Conservation (phyloP, 75 land plant species). For the Selaginella tamariscina region DNA sequence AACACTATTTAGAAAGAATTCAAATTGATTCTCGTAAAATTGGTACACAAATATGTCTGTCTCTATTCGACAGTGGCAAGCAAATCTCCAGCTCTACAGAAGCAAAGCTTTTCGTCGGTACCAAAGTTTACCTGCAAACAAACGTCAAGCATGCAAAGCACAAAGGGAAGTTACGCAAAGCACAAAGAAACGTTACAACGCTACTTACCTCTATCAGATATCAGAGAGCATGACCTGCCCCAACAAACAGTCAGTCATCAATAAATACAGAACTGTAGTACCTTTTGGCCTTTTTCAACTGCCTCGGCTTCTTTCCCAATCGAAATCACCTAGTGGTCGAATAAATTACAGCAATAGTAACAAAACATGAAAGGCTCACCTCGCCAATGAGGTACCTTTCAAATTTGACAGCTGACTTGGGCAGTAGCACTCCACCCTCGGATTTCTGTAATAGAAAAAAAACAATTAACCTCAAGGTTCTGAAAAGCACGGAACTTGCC, state of each 20-base stretch:
- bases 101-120: conserved; percentile 44
- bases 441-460: conserved; percentile 42
- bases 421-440: conserved; percentile 76
- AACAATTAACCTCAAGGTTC: neutral
- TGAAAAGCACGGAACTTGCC: conserved; percentile 25
- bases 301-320: conserved; percentile 49
- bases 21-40: neutral
- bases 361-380: conserved; percentile 28
- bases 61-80: conserved; percentile 58
- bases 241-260: neutral
- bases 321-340: conserved; percentile 51
- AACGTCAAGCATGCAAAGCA: too few relatives aligned
- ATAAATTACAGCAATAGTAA: neutral
- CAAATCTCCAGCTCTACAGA: conserved; percentile 51
- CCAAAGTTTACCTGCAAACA: conserved; percentile 63
- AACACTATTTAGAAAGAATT: conserved; percentile 18
- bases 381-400: conserved; percentile 79
- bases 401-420: conserved; percentile 83
- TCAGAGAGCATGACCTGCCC: conserved; percentile 82
- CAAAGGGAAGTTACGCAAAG: too few relatives aligned
- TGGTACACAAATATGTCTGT: neutral
- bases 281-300: conserved; percentile 70
- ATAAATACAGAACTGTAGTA: conserved; percentile 8
- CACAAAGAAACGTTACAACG: too few relatives aligned
- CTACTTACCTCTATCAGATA: too few relatives aligned